Conservation (phyloP, 768 basidiomycete species). For the Pleurotus platypus region DNA sequence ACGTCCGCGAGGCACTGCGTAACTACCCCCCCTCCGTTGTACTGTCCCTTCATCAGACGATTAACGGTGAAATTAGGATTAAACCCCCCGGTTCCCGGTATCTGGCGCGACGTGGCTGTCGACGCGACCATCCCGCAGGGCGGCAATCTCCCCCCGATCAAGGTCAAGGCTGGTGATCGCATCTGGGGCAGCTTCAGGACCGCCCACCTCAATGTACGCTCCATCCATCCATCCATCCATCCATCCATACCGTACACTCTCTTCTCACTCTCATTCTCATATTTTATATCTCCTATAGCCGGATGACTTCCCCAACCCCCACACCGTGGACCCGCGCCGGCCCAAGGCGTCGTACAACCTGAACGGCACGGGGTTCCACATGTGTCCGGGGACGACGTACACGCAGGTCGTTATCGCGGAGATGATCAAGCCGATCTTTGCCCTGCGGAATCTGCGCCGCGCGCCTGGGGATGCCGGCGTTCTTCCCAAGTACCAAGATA, state of each 20-base stretch:
- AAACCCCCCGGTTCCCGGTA: slow-evolving; percentile 36
- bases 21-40: slow-evolving; percentile 14
- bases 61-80: slow-evolving; percentile 16
- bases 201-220: slow-evolving; percentile 37
- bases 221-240: too few species aligned
- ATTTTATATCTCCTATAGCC: slow-evolving; percentile 21
- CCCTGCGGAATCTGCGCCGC: slow-evolving; percentile 12
- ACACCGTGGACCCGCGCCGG: slow-evolving; percentile 31
- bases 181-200: slow-evolving; percentile 38
- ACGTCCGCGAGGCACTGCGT: slow-evolving; percentile 52
- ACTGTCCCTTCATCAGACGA: too few species aligned
- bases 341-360: slow-evolving; percentile 25
- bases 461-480: neutral
- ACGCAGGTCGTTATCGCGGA: slow-evolving; percentile 9
- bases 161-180: slow-evolving; percentile 36
- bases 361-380: slow-evolving; percentile 20
- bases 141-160: slow-evolving; percentile 25
- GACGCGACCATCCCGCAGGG: slow-evolving; percentile 33
- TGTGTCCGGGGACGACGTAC: slow-evolving; percentile 10
- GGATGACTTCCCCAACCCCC: slow-evolving; percentile 37
- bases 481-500: neutral
- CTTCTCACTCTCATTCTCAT: too few species aligned
- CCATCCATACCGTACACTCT: too few species aligned
- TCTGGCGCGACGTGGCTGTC: slow-evolving; percentile 34
- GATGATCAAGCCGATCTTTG: slow-evolving; percentile 11